Evolutionary conservation across 345 rosid species (phyloP).

Genomic region (Hypericum perforatum): DNA sequence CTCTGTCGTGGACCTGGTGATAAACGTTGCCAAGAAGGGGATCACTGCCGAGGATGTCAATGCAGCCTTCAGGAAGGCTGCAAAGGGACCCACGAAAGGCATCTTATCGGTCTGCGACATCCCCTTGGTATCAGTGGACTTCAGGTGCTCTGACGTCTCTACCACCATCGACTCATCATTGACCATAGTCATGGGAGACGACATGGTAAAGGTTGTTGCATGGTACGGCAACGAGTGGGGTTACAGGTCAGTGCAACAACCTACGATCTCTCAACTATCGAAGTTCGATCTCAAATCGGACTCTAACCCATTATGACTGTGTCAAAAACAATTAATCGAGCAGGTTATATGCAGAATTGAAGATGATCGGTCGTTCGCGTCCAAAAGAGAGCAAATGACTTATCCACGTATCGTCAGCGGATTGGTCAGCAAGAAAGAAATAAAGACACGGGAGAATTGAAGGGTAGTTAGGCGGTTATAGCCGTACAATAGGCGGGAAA

Average conservation of each 20-base stretch:
- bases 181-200: conserved; percentile 98
- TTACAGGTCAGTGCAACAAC: conserved; percentile 50
- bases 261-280: background rate
- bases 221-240: conserved; percentile 99
- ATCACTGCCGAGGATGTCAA: conserved; percentile 80
- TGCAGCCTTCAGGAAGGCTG: conserved; percentile 85
- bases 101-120: conserved; percentile 70
- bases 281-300: background rate
- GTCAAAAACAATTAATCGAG: too few species aligned
- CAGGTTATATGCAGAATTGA: too few species aligned
- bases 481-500: too few species aligned
- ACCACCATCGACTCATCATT: conserved; percentile 85
- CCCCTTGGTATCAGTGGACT: conserved; percentile 88
- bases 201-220: conserved; percentile 94
- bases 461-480: too few species aligned
- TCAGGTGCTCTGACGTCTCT: conserved; percentile 87
- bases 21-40: conserved; percentile 90
- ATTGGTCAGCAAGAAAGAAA: too few species aligned
- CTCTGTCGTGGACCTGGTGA: conserved; percentile 86
- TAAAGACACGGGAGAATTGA: too few species aligned
- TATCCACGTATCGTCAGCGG: too few species aligned
- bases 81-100: conserved; percentile 76
- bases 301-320: too few species aligned
- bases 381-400: too few species aligned
- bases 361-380: too few species aligned